Evolutionary conservation across 768 basidiomycete genomes (phyloP), one percentile per base, ranked within the genome.

Genomic region (Kwoniella heveanensis): DNA sequence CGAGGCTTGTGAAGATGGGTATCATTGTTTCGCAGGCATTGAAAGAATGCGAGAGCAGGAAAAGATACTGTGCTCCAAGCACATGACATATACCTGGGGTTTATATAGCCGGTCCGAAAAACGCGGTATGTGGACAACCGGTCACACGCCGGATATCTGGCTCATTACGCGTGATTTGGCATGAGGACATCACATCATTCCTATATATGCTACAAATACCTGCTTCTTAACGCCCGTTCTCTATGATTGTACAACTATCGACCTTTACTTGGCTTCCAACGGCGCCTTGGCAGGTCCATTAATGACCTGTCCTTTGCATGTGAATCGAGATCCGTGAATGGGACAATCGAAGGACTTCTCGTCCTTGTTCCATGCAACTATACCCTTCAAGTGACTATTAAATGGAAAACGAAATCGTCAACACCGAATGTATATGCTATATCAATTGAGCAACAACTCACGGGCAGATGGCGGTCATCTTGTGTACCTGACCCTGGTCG

Each of bases 401-500:
- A 26, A 9, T 17, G 22, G 13, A 8, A 26, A 52, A 19, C 46
- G 6, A 47, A 21, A 56, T 8, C 39, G 19, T 9, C 48, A n/a
- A 47, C 8, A 25, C 57, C 36, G 2, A 32, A n/a, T n/a, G n/a
- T n/a, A n/a, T n/a, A n/a, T n/a, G 30, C 32, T 32, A 13, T 5
- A 32, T 10, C 12, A 13, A 50, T 47, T 29, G 15, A n/a, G n/a
- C 8, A n/a, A n/a, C 47, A 19, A 60, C 62, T 60, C 37, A 60
- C 58, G 68, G 68, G 53, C 68, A 69, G 32, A 69, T 55, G 17
- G 68, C 68, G 17, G 68, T 69, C 68, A 69, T 69, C 61, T 69
- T 69, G 49, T 65, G 64, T 17, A 69, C 44, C 1, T 27, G 29
- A 4, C 68, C 68, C 21, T 48, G 25, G 21, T 69, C 68, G 27